A percentile compares a stretch with the other conserved stretches of the same genome.
These are phyloP conservation scores for Penicillium mononematosum DNA, from an alignment of 495 filamentous ascomycete species.

Conservation along the genomic window DNA sequence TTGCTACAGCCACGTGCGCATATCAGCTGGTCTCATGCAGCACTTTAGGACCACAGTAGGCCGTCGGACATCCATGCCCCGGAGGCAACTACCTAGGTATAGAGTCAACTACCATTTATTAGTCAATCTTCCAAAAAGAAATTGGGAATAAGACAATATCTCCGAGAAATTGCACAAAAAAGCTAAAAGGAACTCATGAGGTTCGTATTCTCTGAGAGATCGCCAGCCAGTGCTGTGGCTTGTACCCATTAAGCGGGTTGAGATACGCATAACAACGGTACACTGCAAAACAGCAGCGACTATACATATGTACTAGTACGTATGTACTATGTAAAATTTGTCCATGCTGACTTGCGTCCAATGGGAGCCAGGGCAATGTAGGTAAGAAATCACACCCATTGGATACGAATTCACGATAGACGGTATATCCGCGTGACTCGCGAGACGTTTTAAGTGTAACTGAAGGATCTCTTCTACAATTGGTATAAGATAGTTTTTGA, in stretches of 20 bases:
- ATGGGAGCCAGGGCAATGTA: neutral
- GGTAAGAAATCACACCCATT: neutral
- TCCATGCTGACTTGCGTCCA: neutral
- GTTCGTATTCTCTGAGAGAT: neutral
- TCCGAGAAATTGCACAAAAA: neutral
- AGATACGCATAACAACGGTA: neutral
- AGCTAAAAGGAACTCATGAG: neutral
- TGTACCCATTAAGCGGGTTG: neutral
- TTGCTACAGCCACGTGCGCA: neutral
- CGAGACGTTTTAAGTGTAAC: neutral
- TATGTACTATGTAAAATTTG: neutral
- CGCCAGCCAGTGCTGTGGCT: neutral
- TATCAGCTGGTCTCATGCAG: neutral
- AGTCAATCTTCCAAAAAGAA: too few species aligned
- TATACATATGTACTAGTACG: neutral
- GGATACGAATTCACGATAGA: neutral
- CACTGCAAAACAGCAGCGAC: neutral
- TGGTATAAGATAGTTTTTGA: too few species aligned
- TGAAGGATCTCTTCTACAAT: too few species aligned
- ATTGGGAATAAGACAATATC: too few species aligned
- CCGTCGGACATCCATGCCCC: neutral
- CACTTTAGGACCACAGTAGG: neutral
- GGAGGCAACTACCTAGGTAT: neutral
- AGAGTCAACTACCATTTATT: too few species aligned
- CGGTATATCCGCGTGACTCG: too few species aligned